phyloP scores from a whole-genome alignment of 345 rosid genomes.

The Noccaea bulbosa region DNA sequence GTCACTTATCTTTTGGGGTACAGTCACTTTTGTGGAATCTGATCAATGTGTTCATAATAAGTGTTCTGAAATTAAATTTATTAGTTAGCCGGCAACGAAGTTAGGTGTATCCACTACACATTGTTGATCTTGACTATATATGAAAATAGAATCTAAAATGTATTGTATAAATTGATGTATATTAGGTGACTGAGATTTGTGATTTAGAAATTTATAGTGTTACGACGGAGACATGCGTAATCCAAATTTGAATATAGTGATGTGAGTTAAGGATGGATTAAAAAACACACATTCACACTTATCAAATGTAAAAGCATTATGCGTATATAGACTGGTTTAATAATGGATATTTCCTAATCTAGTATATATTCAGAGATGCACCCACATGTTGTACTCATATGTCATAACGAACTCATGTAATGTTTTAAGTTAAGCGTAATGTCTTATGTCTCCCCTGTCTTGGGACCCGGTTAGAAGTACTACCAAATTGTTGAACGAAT shows the following conservation, averaged over 20 bases:
- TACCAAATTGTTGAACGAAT: neutral
- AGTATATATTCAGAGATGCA: neutral
- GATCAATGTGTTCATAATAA: neutral
- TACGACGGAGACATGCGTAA: neutral
- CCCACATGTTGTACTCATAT: too few relatives aligned
- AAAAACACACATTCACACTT: neutral
- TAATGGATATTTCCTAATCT: neutral
- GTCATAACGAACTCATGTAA: neutral
- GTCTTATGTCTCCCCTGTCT: neutral
- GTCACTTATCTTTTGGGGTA: neutral
- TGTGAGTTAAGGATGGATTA: neutral
- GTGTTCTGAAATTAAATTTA: neutral
- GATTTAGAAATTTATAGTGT: neutral
- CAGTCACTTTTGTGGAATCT: neutral
- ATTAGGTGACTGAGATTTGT: neutral
- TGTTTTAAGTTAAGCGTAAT: too few relatives aligned
- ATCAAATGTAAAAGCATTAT: neutral
- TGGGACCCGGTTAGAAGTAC: neutral
- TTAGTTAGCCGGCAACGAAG: neutral
- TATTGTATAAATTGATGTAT: neutral
- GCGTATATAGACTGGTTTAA: neutral
- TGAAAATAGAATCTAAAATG: too few relatives aligned
- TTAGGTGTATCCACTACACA: slow-evolving; percentile 5
- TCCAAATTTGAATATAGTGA: neutral
- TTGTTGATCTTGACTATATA: neutral